A percentile compares a stretch with the other conserved stretches of the same genome.
Evolutionary conservation across 257 asterid genomes (phyloP).

Genomic region (Plantago ovata): DNA sequence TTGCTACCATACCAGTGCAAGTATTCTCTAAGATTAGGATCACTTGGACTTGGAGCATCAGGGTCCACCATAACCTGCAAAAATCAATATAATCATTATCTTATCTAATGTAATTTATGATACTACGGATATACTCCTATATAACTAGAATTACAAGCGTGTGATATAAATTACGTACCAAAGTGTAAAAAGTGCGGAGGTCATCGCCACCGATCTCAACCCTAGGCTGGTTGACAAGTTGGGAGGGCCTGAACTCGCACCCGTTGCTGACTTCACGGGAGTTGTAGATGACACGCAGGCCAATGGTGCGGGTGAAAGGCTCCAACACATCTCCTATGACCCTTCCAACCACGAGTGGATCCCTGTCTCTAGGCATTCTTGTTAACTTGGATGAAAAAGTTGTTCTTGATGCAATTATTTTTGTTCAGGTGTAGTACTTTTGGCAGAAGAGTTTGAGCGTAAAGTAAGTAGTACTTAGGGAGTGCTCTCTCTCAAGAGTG

Average conservation of each 20-base stretch:
- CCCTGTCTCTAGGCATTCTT: constrained; percentile 51
- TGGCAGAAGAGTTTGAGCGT: too few relatives aligned
- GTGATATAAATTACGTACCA: constrained; percentile 27
- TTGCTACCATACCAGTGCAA: constrained; percentile 50
- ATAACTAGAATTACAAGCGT: neutral
- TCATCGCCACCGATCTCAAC: constrained; percentile 71
- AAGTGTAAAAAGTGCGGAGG: constrained; percentile 62
- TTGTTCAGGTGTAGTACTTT: too few relatives aligned
- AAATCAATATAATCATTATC: neutral
- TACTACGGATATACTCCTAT: neutral
- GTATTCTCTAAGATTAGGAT: constrained; percentile 60
- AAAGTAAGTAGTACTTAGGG: too few relatives aligned
- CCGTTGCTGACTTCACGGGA: constrained; percentile 53
- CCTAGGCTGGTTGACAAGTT: constrained; percentile 53
- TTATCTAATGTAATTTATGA: too few relatives aligned
- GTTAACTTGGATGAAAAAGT: neutral
- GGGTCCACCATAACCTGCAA: constrained; percentile 66
- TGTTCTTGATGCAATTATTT: too few relatives aligned
- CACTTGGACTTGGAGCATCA: constrained; percentile 75
- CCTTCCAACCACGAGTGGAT: constrained; percentile 60
- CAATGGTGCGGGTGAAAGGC: constrained; percentile 46
- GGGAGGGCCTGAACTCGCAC: constrained; percentile 67
- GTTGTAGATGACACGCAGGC: constrained; percentile 36
- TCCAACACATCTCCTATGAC: constrained; percentile 71
- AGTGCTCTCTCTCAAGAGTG: neutral